phyloP scores from a whole-genome alignment of 257 asterid species.

The Solanum tarijense region DNA sequence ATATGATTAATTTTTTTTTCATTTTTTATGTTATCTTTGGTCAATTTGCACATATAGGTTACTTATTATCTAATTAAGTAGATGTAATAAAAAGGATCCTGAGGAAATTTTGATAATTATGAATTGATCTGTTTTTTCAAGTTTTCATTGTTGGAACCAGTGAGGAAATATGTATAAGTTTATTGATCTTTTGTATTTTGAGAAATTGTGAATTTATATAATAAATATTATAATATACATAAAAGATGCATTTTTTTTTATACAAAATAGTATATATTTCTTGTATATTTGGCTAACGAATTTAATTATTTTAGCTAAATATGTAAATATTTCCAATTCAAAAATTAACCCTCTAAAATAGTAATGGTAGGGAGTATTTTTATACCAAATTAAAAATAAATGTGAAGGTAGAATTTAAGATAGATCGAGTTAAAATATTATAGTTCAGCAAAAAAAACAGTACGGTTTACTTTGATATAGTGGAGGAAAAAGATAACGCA shows the following conservation, averaged over 20 bases:
- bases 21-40: neutral
- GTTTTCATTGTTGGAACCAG: neutral
- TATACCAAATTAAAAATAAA: neutral
- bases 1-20: neutral
- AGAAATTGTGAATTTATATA: neutral
- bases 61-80: neutral
- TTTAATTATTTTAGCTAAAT: neutral
- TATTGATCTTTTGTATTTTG: neutral
- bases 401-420: neutral
- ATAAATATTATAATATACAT: neutral
- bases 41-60: neutral
- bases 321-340: too few species aligned
- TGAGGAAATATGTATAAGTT: neutral
- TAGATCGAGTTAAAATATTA: too few species aligned
- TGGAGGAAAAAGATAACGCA: neutral
- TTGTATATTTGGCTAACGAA: too few species aligned
- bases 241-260: too few species aligned
- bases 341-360: neutral
- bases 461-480: too few species aligned
- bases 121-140: neutral
- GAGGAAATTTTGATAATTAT: neutral
- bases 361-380: neutral
- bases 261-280: neutral
- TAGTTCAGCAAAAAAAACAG: neutral
- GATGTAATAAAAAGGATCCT: neutral